Percentiles rank a stretch among this genome's conserved stretches.
These are phyloP conservation scores for Tillandsia fasciculata DNA, from an alignment of 176 grass and related monocot genomes.

Conservation along the genomic window DNA sequence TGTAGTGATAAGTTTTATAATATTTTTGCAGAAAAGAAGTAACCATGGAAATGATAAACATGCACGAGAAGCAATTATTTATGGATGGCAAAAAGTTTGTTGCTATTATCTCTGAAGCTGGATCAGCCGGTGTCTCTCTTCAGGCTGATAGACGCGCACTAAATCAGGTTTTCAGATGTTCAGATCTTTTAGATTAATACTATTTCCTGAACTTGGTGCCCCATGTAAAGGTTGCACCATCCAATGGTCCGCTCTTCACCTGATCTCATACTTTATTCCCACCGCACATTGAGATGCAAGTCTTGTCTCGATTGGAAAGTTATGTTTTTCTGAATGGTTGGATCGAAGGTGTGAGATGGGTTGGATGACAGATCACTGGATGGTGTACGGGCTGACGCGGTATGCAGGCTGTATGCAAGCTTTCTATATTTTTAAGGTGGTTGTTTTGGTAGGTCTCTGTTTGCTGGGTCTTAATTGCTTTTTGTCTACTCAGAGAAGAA, in stretches of 20 bases:
- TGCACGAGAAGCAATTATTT: conserved; percentile 95
- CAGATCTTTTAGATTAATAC: background rate
- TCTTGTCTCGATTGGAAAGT: no score
- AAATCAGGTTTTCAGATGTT: conserved; percentile 59
- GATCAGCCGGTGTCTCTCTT: conserved; percentile 95
- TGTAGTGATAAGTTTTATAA: background rate
- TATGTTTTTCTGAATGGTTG: no score
- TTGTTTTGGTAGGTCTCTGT: background rate
- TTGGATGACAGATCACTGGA: no score
- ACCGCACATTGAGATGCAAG: no score
- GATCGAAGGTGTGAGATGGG: no score
- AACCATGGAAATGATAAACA: conserved; percentile 99
- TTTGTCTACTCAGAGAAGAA: conserved; percentile 48
- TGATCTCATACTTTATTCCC: no score
- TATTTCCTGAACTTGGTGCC: no score
- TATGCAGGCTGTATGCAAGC: background rate
- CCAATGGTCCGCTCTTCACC: no score
- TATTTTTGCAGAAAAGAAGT: conserved; percentile 69
- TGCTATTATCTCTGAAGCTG: conserved; percentile 98
- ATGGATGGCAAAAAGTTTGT: conserved; percentile 86
- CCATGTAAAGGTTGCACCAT: no score
- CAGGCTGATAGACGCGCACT: conserved; percentile 85
- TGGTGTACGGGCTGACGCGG: no score
- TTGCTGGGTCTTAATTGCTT: conserved; percentile 9
- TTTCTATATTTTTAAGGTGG: conserved; percentile 1